Evolutionary conservation across 1,284 basidiomycete genomes (phyloP), one percentile per base, ranked within the genome.

Genomic region (Ustilago trichophora): DNA sequence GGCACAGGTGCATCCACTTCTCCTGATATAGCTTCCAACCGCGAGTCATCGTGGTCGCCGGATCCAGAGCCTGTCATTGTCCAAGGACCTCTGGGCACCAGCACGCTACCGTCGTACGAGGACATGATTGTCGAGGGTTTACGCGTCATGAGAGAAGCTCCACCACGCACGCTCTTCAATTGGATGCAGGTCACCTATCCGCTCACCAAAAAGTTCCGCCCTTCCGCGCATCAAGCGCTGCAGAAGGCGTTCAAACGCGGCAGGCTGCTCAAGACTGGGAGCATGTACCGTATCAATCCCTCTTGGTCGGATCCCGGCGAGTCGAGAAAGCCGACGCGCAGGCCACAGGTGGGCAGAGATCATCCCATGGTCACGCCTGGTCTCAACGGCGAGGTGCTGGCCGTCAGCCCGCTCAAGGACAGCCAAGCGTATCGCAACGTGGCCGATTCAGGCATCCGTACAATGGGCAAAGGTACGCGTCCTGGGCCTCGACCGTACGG

Each of bases 211-310:
- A 80, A 78, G 60, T 80, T 80, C 51, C 73, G 76, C 11, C 74
- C 78, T 6, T 80, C 78, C 4, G 78, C 78, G 9, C 72, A 73
- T 24, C 78, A 80, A 51, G 77, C 78, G 3, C 43, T 80, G 21
- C 75, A 78, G 38, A 80, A 79, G 46, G 77, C 78, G 15, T 72
- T 70, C 36, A 79, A 79, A 46, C 73, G 77, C 11, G 77, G 76
- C 18, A 62, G 77, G 19, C 56, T 80, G 40, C 67, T 75, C 35
- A 80, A 78, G 57, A 64, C 60, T 2, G 78, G 78, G 37, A 72
- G 68, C 50, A 51, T 77, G 26, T 80, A 80, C 43, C 66, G 72
- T 31, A 55, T 80, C 59, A 80, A 79, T 45, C 74, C 72, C 12
- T 47, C 69, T 25, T 77, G 72, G 68, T 72, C 65, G 21, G 75